Percentiles rank a stretch among this genome's conserved stretches.
These are phyloP conservation scores for Trifolium dubium DNA, from an alignment of 306 rosid species.

Conservation along the genomic window DNA sequence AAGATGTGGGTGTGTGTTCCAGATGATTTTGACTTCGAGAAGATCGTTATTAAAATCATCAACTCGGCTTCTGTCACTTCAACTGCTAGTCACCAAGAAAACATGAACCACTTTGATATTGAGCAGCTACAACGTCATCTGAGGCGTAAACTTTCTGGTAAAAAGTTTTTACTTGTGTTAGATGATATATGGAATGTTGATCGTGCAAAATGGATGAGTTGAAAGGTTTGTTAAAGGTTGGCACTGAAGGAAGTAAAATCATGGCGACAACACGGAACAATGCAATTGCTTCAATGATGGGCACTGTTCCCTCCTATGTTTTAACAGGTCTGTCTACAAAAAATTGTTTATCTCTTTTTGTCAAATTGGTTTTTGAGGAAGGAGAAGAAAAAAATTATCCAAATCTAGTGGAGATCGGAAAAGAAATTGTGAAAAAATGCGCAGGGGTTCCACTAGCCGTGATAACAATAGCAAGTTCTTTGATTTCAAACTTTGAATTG, in stretches of 20 bases:
- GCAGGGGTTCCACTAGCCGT: neutral
- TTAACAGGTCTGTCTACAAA: neutral
- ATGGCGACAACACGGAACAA: neutral
- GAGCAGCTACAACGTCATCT: neutral
- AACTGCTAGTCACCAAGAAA: neutral
- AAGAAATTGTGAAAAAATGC: slow-evolving; percentile 14
- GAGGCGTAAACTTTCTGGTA: neutral
- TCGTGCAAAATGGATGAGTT: neutral
- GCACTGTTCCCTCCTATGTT: neutral
- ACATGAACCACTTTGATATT: neutral
- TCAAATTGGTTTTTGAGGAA: slow-evolving; percentile 6
- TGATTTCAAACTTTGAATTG: neutral
- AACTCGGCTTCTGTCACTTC: neutral
- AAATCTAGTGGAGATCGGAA: neutral
- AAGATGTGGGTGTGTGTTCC: neutral
- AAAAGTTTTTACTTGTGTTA: slow-evolving; percentile 7
- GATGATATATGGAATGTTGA: slow-evolving; percentile 1
- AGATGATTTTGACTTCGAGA: neutral
- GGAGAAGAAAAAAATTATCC: neutral
- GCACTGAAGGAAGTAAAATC: neutral
- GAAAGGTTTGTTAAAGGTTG: neutral
- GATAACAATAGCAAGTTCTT: neutral
- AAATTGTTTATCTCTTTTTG: neutral
- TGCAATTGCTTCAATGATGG: slow-evolving; percentile 6
- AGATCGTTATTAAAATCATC: neutral